Conservation (phyloP, 495 filamentous ascomycete genomes). For the Trichoderma gamsii region DNA sequence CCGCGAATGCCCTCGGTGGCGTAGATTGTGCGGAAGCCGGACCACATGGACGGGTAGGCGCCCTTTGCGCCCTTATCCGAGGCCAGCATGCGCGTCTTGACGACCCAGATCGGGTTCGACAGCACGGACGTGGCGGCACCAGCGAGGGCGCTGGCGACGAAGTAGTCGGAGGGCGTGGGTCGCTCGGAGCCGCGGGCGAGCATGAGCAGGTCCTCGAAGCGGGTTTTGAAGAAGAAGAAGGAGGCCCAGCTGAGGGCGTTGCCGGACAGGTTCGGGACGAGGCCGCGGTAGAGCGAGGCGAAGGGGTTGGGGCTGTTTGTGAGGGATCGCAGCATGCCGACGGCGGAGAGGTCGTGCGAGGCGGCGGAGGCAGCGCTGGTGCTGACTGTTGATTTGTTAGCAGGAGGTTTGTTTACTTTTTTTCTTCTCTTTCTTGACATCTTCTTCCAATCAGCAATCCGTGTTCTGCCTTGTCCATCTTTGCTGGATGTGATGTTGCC, state of each 20-base stretch:
- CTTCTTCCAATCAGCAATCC: not conserved
- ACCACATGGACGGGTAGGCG: conserved; percentile 71
- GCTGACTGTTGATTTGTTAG: conserved; percentile 18
- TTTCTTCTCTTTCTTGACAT: not conserved
- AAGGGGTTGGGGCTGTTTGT: conserved; percentile 34
- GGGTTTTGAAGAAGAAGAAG: conserved; percentile 69
- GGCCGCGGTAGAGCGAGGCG: conserved; percentile 74
- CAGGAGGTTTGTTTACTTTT: not conserved
- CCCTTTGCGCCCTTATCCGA: conserved; percentile 64
- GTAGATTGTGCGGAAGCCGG: conserved; percentile 60
- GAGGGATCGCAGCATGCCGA: conserved; percentile 41
- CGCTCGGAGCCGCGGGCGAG: conserved; percentile 14
- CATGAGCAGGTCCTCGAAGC: conserved; percentile 35
- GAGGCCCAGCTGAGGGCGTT: conserved; percentile 87
- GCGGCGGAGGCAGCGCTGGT: conserved; percentile 25
- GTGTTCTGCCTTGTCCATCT: too few relatives aligned
- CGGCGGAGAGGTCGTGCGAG: conserved; percentile 29
- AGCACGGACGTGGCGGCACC: conserved; percentile 68
- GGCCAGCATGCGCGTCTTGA: conserved; percentile 96
- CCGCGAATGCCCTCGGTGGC: conserved; percentile 63
- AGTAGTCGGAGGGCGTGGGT: conserved; percentile 72
- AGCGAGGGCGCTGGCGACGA: conserved; percentile 70
- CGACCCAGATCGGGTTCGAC: conserved; percentile 97
- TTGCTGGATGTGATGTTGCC: too few relatives aligned
- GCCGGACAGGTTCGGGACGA: conserved; percentile 83